These are phyloP conservation scores for Phlyctochytrium bullatum DNA, from an alignment of 192 early-diverging fungal species.

Conservation along the genomic window DNA sequence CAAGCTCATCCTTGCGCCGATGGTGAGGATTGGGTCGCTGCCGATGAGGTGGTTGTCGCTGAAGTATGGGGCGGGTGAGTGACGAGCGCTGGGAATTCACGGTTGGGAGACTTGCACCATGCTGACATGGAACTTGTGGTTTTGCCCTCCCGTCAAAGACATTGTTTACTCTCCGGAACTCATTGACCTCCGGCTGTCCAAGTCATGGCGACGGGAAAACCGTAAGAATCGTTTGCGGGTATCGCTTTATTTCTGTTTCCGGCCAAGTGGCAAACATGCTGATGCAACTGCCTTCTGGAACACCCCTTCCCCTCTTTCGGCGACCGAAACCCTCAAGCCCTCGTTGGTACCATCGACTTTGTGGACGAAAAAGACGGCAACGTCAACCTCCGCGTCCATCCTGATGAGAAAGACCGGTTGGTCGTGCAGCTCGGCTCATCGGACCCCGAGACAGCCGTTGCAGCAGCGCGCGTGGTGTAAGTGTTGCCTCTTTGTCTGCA, in stretches of 20 bases:
- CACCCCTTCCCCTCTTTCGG: neutral
- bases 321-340: slow-evolving; percentile 17
- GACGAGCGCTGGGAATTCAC: neutral
- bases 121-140: neutral
- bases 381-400: slow-evolving; percentile 72
- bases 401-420: slow-evolving; percentile 69
- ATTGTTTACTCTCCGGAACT: slow-evolving; percentile 88
- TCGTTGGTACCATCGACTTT: slow-evolving; percentile 73
- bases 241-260: too few species aligned
- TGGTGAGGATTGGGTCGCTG: slow-evolving; percentile 91
- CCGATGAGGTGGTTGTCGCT: slow-evolving; percentile 85
- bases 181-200: slow-evolving; percentile 81
- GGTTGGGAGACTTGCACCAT: neutral
- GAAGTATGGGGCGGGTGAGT: slow-evolving; percentile 79
- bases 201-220: slow-evolving; percentile 70
- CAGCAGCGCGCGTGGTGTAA: slow-evolving; percentile 82
- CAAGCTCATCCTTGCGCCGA: slow-evolving; percentile 88
- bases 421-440: slow-evolving; percentile 95
- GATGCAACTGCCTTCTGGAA: too few species aligned
- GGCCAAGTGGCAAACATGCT: too few species aligned
- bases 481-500: neutral
- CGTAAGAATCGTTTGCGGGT: slow-evolving; percentile 44
- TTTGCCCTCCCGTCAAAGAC: slow-evolving; percentile 45
- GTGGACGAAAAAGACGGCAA: slow-evolving; percentile 57
- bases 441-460: slow-evolving; percentile 77